These are phyloP conservation scores for Gomphus bonarii DNA, from an alignment of 1,284 basidiomycete genomes.

Conservation along the genomic window DNA sequence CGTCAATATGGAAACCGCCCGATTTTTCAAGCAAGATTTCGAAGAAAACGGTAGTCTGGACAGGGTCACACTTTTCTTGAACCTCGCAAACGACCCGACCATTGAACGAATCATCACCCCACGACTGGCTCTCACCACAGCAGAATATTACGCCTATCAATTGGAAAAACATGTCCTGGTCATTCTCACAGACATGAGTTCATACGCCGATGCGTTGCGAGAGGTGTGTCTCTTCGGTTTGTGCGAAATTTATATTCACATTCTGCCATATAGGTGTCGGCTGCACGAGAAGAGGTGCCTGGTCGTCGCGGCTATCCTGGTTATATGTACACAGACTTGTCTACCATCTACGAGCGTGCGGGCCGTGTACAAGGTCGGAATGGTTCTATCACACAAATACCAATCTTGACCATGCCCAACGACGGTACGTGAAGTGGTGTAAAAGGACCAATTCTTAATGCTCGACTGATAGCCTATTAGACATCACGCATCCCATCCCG, in stretches of 20 bases:
- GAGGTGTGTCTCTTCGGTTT: slow-evolving; percentile 44
- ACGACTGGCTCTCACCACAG: slow-evolving; percentile 94
- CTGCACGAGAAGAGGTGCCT: slow-evolving; percentile 98
- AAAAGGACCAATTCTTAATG: slow-evolving; percentile 9
- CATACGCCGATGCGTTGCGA: slow-evolving; percentile 95
- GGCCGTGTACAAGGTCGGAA: slow-evolving; percentile 97
- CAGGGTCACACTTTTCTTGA: slow-evolving; percentile 97
- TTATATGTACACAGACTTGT: slow-evolving; percentile 99
- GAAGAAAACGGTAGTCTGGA: slow-evolving; percentile 98
- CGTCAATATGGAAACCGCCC: slow-evolving; percentile 99
- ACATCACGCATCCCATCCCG: slow-evolving; percentile 99
- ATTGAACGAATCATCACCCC: slow-evolving; percentile 99
- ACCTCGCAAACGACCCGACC: slow-evolving; percentile 99
- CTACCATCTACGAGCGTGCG: slow-evolving; percentile 98
- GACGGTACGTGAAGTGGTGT: slow-evolving; percentile 58
- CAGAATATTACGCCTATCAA: slow-evolving; percentile 99
- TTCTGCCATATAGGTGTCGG: slow-evolving; percentile 62
- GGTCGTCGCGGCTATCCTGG: slow-evolving; percentile 99
- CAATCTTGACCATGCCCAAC: slow-evolving; percentile 99
- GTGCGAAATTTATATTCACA: slow-evolving; percentile 13
- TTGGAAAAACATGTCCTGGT: slow-evolving; percentile 99
- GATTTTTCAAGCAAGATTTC: slow-evolving; percentile 99
- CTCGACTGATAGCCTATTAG: slow-evolving; percentile 21
- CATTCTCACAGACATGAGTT: slow-evolving; percentile 98
- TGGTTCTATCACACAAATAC: slow-evolving; percentile 99